Evolutionary conservation across 768 basidiomycete genomes (phyloP).

Genomic region (Pisolithus microcarpus): DNA sequence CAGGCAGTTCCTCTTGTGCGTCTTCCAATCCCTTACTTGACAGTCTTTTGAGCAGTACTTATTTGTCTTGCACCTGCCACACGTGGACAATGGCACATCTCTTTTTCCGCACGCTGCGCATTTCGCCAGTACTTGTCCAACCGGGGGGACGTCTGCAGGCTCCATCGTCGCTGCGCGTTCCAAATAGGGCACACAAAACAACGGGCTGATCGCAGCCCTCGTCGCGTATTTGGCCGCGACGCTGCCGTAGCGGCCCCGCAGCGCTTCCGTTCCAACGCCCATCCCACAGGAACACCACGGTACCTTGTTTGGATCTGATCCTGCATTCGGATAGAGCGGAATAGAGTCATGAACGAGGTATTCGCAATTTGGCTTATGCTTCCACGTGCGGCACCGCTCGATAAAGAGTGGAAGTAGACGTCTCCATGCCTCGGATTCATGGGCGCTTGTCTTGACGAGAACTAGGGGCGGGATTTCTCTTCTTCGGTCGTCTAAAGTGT

Average conservation of each 20-base stretch:
- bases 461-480: constrained; percentile 9
- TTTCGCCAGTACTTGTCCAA: background rate
- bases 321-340: constrained; percentile 25
- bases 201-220: constrained; percentile 43
- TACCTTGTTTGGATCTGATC: constrained; percentile 25
- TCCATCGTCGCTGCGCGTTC: constrained; percentile 28
- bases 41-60: constrained; percentile 40
- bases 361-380: constrained; percentile 38
- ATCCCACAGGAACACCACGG: constrained; percentile 50
- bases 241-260: constrained; percentile 32
- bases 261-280: constrained; percentile 38
- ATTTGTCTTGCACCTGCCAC: constrained; percentile 31
- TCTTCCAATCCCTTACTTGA: constrained; percentile 42
- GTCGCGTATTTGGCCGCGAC: constrained; percentile 38
- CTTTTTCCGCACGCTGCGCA: constrained; percentile 20
- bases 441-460: constrained; percentile 9
- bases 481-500: constrained; percentile 1
- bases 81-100: constrained; percentile 22
- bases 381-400: constrained; percentile 46
- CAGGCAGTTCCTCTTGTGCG: constrained; percentile 34
- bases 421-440: constrained; percentile 32
- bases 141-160: background rate
- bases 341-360: constrained; percentile 27
- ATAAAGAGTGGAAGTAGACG: constrained; percentile 40
- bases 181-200: constrained; percentile 47